Percentiles rank a stretch among this genome's conserved stretches.
phyloP scores from a whole-genome alignment of 257 asterid species.

The Ilex asprella region DNA sequence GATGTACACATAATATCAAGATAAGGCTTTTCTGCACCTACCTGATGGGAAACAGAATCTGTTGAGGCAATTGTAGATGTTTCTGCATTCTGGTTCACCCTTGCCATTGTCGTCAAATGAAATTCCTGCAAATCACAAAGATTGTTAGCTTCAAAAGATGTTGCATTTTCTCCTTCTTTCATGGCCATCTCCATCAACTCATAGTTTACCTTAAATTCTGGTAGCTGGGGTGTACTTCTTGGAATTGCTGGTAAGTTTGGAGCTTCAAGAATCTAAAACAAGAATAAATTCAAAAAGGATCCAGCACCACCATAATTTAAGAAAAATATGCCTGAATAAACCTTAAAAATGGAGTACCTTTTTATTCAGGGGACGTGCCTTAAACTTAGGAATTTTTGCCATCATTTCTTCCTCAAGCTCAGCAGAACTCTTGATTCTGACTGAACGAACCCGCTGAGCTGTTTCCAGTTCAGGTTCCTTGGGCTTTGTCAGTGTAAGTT shows the following conservation, averaged over 20 bases:
- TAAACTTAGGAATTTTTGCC: slow-evolving; percentile 89
- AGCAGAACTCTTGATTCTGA: slow-evolving; percentile 67
- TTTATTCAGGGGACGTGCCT: slow-evolving; percentile 81
- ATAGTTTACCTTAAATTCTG: slow-evolving; percentile 69
- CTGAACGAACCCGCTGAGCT: slow-evolving; percentile 72
- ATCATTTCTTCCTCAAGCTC: slow-evolving; percentile 90
- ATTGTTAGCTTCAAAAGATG: background rate
- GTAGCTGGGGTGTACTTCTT: slow-evolving; percentile 69
- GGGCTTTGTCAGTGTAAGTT: slow-evolving; percentile 83
- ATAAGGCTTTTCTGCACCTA: slow-evolving; percentile 8
- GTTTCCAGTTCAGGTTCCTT: slow-evolving; percentile 89
- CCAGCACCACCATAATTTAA: background rate
- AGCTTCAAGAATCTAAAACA: slow-evolving; percentile 56
- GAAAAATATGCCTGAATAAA: background rate
- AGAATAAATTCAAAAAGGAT: slow-evolving; percentile 4
- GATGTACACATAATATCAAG: background rate
- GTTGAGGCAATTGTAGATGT: slow-evolving; percentile 57
- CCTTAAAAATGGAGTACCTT: slow-evolving; percentile 34
- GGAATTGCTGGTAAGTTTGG: slow-evolving; percentile 54
- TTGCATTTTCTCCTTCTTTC: background rate
- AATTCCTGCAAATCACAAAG: slow-evolving; percentile 56
- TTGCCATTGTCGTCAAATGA: slow-evolving; percentile 79
- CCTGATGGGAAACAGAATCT: slow-evolving; percentile 47
- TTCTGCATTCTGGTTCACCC: slow-evolving; percentile 71
- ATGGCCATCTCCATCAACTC: slow-evolving; percentile 2